Percentiles rank a stretch among this genome's conserved stretches.
Conservation (phyloP, 2,329 filamentous ascomycete species). For the Fusarium praegraminearum region DNA sequence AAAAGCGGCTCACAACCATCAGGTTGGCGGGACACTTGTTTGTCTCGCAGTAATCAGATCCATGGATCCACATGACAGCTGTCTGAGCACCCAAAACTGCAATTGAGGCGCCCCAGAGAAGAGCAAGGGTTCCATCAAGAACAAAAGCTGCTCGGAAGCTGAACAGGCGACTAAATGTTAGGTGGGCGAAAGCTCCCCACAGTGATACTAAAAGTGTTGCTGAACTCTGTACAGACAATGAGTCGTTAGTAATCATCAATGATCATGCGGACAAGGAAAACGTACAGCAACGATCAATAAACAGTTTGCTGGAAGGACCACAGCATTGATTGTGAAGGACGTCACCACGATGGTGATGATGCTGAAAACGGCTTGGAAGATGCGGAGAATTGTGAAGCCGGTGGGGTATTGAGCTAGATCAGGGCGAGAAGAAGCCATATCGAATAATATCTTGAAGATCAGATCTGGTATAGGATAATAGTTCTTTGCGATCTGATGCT, state of each 20-base stretch:
- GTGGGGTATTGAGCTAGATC: constrained; percentile 58
- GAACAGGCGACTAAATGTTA: constrained; percentile 56
- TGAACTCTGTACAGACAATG: constrained; percentile 50
- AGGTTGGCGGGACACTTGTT: constrained; percentile 40
- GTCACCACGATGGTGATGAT: constrained; percentile 61
- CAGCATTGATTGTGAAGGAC: constrained; percentile 56
- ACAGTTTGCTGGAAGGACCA: constrained; percentile 53
- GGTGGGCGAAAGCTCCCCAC: constrained; percentile 62
- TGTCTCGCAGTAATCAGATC: constrained; percentile 41
- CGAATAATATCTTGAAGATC: fast-evolving
- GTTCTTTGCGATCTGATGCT: neutral
- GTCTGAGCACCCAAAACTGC: constrained; percentile 55
- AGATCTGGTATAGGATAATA: neutral
- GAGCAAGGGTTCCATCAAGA: constrained; percentile 63
- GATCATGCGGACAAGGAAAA: neutral
- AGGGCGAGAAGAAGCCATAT: constrained; percentile 13
- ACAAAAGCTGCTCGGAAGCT: constrained; percentile 67
- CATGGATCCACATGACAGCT: constrained; percentile 41
- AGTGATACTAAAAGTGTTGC: constrained; percentile 59
- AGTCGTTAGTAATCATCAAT: fast-evolving
- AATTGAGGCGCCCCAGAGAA: constrained; percentile 65
- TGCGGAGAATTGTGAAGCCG: constrained; percentile 58
- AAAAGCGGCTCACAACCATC: constrained; percentile 27
- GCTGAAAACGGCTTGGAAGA: constrained; percentile 60
- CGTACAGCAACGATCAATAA: constrained; percentile 57